A percentile compares a stretch with the other conserved stretches of the same genome.
Evolutionary conservation across 176 grass and related monocot species (phyloP).

Genomic region (Thalia dealbata): DNA sequence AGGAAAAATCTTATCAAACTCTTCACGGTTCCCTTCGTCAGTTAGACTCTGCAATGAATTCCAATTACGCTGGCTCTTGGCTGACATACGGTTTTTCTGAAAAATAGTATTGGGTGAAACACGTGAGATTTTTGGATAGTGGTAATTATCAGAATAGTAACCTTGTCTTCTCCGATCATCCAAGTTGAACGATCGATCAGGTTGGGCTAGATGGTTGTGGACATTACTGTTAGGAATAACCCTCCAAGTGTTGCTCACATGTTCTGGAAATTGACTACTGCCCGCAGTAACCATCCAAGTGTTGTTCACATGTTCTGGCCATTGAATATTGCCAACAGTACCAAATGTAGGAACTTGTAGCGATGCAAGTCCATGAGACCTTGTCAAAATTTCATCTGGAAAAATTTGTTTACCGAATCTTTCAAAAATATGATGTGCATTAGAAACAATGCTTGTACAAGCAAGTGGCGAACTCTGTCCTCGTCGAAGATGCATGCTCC

Average conservation of each 20-base stretch:
- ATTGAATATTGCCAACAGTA: constrained; percentile 16
- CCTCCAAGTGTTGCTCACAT: constrained; percentile 14
- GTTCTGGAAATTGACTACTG: constrained; percentile 7
- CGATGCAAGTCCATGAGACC: constrained; percentile 19
- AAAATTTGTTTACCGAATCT: constrained; percentile 14
- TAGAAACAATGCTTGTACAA: constrained; percentile 8
- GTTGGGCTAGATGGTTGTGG: constrained; percentile 17
- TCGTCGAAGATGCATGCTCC: constrained; percentile 21
- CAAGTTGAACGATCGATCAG: not conserved
- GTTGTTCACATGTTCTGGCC: constrained; percentile 10
- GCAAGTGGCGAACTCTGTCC: constrained; percentile 22
- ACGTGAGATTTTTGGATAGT: constrained; percentile 13
- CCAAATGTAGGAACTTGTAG: constrained; percentile 13
- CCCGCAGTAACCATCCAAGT: constrained; percentile 12
- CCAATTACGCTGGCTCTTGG: constrained; percentile 56
- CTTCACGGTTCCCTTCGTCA: constrained; percentile 37
- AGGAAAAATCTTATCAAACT: constrained; percentile 41
- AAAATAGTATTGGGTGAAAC: constrained; percentile 29
- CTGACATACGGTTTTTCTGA: constrained; percentile 38
- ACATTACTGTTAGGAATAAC: constrained; percentile 7
- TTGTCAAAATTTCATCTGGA: constrained; percentile 24
- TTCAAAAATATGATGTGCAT: constrained; percentile 7
- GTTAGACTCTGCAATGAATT: constrained; percentile 50
- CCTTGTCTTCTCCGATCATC: constrained; percentile 11
- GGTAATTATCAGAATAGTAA: not conserved